Evolutionary conservation across 192 early-diverging fungal genomes (phyloP).

Genomic region (Coemansia sp.): DNA sequence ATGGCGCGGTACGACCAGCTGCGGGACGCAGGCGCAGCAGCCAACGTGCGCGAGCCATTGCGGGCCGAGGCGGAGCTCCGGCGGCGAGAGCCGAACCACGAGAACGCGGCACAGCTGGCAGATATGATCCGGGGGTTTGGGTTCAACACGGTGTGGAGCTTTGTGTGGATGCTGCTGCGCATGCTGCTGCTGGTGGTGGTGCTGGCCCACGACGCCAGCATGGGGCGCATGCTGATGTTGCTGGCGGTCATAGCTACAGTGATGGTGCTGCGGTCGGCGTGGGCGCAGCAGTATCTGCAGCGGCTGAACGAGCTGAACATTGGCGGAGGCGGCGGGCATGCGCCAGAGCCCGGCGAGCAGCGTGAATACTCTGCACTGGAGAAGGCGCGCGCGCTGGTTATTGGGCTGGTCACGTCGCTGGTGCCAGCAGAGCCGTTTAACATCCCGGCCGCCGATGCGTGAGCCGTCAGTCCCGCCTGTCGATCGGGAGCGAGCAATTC

Average conservation of each 20-base stretch:
- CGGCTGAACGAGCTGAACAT: conserved; percentile 1
- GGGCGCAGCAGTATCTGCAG: conserved; percentile 11
- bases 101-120: conserved; percentile 9
- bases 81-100: not conserved
- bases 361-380: conserved; percentile 27
- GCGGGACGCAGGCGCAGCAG: not conserved
- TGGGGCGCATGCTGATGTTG: conserved; percentile 27
- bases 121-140: conserved; percentile 21
- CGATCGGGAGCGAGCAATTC: not conserved
- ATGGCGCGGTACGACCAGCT: not conserved
- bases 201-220: conserved; percentile 34
- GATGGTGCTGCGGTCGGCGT: conserved; percentile 15
- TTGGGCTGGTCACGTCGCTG: conserved; percentile 45
- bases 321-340: not conserved
- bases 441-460: conserved; percentile 15
- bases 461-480: not conserved
- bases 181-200: conserved; percentile 31
- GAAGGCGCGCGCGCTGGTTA: conserved; percentile 30
- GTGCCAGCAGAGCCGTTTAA: conserved; percentile 45
- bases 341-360: not conserved
- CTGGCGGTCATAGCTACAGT: conserved; percentile 7
- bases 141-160: conserved; percentile 31
- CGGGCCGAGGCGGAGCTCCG: not conserved
- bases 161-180: conserved; percentile 28
- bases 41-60: not conserved